These are phyloP conservation scores for Eryngium alpinum DNA, from an alignment of 140 eudicot species.

Conservation along the genomic window DNA sequence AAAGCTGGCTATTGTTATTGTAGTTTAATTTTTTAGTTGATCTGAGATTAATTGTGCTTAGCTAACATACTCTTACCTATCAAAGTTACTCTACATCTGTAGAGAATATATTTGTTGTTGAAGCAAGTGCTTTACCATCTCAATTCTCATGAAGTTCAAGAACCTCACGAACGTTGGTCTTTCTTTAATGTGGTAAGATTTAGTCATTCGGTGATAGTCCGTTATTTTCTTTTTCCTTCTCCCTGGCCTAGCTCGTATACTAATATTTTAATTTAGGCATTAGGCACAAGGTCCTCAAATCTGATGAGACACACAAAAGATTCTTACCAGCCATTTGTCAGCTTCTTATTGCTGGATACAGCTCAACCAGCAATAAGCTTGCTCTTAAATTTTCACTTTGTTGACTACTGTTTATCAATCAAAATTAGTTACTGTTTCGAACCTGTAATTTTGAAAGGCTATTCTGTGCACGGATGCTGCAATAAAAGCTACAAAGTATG, in stretches of 20 bases:
- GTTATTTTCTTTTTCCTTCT: neutral
- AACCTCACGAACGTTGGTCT: conserved; percentile 73
- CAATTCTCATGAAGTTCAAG: conserved; percentile 55
- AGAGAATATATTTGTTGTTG: conserved; percentile 62
- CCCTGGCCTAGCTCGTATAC: too few species aligned
- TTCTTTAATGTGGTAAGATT: conserved; percentile 84
- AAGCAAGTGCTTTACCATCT: conserved; percentile 69
- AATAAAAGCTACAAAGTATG: conserved; percentile 82
- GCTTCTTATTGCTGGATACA: conserved; percentile 73
- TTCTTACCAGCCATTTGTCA: conserved; percentile 71
- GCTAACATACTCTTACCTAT: neutral
- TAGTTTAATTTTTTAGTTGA: too few species aligned
- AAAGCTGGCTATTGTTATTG: conserved; percentile 9
- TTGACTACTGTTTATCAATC: too few species aligned
- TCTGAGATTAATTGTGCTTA: too few species aligned
- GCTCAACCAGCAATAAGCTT: neutral
- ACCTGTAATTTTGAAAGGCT: conserved; percentile 19
- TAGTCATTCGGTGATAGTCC: neutral
- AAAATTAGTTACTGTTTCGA: too few species aligned
- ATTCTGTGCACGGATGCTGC: conserved; percentile 92
- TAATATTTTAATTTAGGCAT: too few species aligned
- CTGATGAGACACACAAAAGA: conserved; percentile 79
- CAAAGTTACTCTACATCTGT: conserved; percentile 74
- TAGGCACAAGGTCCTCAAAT: conserved; percentile 75
- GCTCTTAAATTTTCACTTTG: neutral